These are phyloP conservation scores for Nepenthes mirabilis DNA, from an alignment of 148 eudicot genomes.

Conservation along the genomic window DNA sequence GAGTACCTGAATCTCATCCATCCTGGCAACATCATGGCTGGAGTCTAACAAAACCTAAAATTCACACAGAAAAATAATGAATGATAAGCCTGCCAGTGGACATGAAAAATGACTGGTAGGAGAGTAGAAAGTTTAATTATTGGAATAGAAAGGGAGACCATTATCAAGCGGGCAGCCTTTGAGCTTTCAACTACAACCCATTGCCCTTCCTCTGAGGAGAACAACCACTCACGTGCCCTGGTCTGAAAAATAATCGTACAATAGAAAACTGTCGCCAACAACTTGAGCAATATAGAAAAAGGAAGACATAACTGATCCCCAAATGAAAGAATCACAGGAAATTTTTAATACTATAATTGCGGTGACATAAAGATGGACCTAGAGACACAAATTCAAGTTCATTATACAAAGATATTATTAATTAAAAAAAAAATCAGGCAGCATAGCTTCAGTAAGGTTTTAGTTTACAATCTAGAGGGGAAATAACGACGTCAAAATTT, in stretches of 20 bases:
- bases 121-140: background rate
- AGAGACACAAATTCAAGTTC: no score
- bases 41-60: constrained; percentile 65
- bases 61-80: background rate
- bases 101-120: background rate
- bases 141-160: constrained; percentile 30
- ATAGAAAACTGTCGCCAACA: background rate
- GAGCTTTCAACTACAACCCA: constrained; percentile 89
- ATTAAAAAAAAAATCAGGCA: background rate
- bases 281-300: background rate
- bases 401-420: background rate
- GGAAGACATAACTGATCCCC: no score
- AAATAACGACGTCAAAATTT: no score
- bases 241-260: constrained; percentile 23
- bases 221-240: constrained; percentile 84
- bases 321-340: no score
- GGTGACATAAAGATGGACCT: no score
- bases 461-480: no score
- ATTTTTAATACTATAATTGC: no score
- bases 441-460: no score
- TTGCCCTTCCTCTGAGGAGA: constrained; percentile 93
- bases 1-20: constrained; percentile 76
- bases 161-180: constrained; percentile 78
- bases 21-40: constrained; percentile 48
- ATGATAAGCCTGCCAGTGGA: background rate